Conservation (phyloP, 768 basidiomycete species). For the Hydnomerulius pinastri region DNA sequence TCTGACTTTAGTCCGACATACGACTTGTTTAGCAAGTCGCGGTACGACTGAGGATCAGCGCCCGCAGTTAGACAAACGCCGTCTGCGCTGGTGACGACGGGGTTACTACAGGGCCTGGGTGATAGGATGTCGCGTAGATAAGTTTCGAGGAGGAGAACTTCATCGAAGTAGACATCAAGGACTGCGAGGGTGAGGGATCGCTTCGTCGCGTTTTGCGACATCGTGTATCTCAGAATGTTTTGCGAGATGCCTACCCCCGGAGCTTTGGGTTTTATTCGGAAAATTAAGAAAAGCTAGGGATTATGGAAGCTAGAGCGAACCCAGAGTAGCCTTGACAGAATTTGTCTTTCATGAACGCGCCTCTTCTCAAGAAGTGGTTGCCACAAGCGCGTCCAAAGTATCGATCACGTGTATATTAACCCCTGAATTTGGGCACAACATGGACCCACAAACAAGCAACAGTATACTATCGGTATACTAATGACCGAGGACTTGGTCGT, state of each 20-base stretch:
- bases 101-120: not conserved
- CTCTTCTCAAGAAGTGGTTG: too few species aligned
- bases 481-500: too few species aligned
- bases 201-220: not conserved
- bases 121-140: constrained; percentile 43
- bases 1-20: constrained; percentile 44
- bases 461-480: too few species aligned
- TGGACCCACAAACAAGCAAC: too few species aligned
- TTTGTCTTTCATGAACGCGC: too few species aligned
- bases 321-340: too few species aligned
- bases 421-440: too few species aligned
- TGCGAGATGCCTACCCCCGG: not conserved
- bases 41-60: constrained; percentile 33
- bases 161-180: constrained; percentile 45
- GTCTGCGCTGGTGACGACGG: constrained; percentile 14
- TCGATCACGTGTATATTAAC: too few species aligned
- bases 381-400: constrained; percentile 12
- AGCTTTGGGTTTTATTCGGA: not conserved
- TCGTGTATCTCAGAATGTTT: not conserved
- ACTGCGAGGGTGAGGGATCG: constrained; percentile 31
- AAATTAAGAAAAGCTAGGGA: not conserved
- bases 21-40: constrained; percentile 44
- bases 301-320: not conserved
- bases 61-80: not conserved
- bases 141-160: constrained; percentile 38